A percentile compares a stretch with the other conserved stretches of the same genome.
These are phyloP conservation scores for Orobanche coerulescens DNA, from an alignment of 257 asterid species.

Conservation along the genomic window DNA sequence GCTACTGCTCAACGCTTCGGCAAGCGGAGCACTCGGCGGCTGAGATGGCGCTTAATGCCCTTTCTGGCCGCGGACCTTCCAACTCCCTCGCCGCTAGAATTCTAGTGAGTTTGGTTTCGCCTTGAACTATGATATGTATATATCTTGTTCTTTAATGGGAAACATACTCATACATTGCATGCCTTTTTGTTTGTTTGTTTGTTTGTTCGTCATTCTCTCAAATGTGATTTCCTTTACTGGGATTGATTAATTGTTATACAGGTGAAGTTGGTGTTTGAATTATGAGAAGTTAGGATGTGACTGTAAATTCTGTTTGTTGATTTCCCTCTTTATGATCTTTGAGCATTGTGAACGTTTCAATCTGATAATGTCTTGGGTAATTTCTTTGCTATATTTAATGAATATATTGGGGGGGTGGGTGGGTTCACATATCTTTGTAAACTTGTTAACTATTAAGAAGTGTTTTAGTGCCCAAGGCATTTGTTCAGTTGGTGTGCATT, in stretches of 20 bases:
- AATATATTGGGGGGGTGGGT: background rate
- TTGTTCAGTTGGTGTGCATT: background rate
- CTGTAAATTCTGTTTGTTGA: background rate
- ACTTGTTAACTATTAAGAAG: background rate
- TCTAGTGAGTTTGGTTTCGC: slow-evolving; percentile 33
- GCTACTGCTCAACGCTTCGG: slow-evolving; percentile 80
- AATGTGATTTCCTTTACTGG: background rate
- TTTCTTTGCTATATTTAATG: background rate
- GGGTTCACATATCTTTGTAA: background rate
- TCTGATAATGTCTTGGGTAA: background rate
- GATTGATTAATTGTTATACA: background rate
- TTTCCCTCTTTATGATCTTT: background rate
- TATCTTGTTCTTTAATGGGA: background rate
- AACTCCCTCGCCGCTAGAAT: slow-evolving; percentile 77
- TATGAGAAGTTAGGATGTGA: background rate
- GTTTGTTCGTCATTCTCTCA: background rate
- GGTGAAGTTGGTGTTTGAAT: background rate
- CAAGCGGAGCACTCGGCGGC: slow-evolving; percentile 93
- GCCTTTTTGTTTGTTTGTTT: background rate
- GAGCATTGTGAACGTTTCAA: too few species aligned
- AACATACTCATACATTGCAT: background rate
- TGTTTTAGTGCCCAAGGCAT: background rate
- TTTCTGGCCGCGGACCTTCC: slow-evolving; percentile 60
- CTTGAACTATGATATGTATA: background rate
- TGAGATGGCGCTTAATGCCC: slow-evolving; percentile 75